Evolutionary conservation across 306 rosid species (phyloP), one percentile per base, ranked within the genome.

Genomic region (Crotalaria pallida): DNA sequence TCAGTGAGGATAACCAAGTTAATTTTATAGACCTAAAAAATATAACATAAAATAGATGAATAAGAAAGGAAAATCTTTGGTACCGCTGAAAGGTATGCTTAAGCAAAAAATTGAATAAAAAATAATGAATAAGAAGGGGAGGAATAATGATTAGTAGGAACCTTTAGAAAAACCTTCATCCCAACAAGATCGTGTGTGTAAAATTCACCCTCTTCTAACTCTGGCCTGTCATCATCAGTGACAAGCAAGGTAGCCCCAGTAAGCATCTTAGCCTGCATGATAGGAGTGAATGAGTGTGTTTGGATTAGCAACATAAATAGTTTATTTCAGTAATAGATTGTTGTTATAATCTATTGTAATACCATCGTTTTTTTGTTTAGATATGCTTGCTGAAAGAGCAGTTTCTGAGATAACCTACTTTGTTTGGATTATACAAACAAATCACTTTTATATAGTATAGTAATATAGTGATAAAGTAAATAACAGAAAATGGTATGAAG

Each of bases 141-240:
- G 36, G 36, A 31, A 31, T 31, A 31, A 41, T 49, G 27, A 55
- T 67, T 38, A 11, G 3, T 1, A 63, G 85, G 43, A 67, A 90
- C 98, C 98, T 91, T 94, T 60, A 88, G 79, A 61, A 87, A 44
- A 56, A 94, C 99, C 80, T 72, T 85, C 95, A 94, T 87, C 76
- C 99, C 99, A 22, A 90, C 80, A 70, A 91, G 92, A 83, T 94
- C 99, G 43, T 78, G 94, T 6, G 95, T 64, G 76, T 94, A 94
- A 78, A 85, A 84, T 83, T 94, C 96, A 55, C 89, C 99, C 58
- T 94, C 96, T 68, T 87, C 92, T 50, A 94, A 73, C 50, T 86
- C 84, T 1, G 97, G 99, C 76, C 84, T 89, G 57, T 94, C 97
- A 81, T 88, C 99, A 78, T 87, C 83, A 17, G 72, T 87, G 75